Evolutionary conservation across 208 protist genomes (phyloP).

Genomic region (Herpetomonas tarakana): DNA sequence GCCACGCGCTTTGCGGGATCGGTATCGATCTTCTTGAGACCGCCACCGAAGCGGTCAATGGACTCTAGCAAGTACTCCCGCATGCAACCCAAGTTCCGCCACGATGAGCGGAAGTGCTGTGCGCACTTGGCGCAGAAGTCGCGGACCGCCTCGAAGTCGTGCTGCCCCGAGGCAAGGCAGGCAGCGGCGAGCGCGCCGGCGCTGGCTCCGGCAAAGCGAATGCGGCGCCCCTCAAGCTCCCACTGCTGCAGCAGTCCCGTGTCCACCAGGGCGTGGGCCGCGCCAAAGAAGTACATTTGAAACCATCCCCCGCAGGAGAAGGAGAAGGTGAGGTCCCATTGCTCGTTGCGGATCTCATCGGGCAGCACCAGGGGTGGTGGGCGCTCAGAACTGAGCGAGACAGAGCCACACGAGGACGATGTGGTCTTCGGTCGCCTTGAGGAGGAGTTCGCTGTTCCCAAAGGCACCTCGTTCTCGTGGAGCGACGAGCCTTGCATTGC

Average conservation of each 20-base stretch:
- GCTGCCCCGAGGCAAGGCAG: slow-evolving; percentile 37
- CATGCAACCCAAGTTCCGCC: slow-evolving; percentile 40
- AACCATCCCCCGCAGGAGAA: slow-evolving; percentile 81
- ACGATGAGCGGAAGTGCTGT: slow-evolving; percentile 46
- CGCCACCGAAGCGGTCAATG: slow-evolving; percentile 38
- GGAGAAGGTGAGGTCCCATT: slow-evolving; percentile 58
- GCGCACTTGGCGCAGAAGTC: slow-evolving; percentile 30
- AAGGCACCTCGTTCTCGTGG: background rate
- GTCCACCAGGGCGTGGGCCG: slow-evolving; percentile 62
- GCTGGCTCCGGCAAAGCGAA: slow-evolving; percentile 64
- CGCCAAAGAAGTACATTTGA: slow-evolving; percentile 81
- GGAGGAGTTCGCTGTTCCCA: background rate
- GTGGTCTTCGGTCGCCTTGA: background rate
- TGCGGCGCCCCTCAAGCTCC: slow-evolving; percentile 42
- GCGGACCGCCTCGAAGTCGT: slow-evolving; percentile 39
- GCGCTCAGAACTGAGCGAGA: background rate
- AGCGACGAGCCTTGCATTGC: background rate
- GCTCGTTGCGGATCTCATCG: background rate
- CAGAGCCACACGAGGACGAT: slow-evolving; percentile 1
- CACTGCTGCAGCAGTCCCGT: slow-evolving; percentile 47
- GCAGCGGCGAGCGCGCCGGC: slow-evolving; percentile 49
- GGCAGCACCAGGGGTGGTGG: background rate
- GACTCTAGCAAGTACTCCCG: slow-evolving; percentile 33
- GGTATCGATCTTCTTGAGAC: slow-evolving; percentile 37
- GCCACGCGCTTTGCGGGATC: slow-evolving; percentile 16